These are phyloP conservation scores for Fusarium falciforme DNA, from an alignment of 2,329 filamentous ascomycete species.

Conservation along the genomic window DNA sequence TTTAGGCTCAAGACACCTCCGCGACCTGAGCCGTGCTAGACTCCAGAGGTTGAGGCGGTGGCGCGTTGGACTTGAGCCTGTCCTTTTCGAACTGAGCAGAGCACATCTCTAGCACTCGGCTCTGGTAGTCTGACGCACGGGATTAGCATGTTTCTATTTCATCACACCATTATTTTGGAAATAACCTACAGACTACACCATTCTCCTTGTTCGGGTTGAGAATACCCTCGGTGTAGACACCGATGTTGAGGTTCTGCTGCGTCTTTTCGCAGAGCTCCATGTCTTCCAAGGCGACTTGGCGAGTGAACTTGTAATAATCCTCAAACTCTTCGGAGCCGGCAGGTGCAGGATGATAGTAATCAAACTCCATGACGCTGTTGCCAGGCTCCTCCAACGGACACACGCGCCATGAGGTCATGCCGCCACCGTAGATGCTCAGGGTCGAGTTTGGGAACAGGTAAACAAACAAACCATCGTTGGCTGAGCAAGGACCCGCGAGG, in stretches of 20 bases:
- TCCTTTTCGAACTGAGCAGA: slow-evolving; percentile 15
- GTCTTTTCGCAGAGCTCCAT: slow-evolving; percentile 68
- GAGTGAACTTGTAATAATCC: slow-evolving; percentile 66
- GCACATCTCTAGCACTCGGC: slow-evolving; percentile 26
- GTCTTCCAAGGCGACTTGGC: slow-evolving; percentile 67
- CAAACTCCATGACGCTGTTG: slow-evolving; percentile 67
- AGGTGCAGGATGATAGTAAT: slow-evolving; percentile 64
- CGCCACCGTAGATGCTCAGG: slow-evolving; percentile 67
- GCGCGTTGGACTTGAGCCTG: neutral
- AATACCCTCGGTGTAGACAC: slow-evolving; percentile 65
- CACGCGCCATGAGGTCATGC: slow-evolving; percentile 67
- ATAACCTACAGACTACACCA: slow-evolving; percentile 53
- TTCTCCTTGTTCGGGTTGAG: slow-evolving; percentile 67
- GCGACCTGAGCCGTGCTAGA: neutral
- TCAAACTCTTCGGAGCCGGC: slow-evolving; percentile 63
- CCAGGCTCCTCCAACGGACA: slow-evolving; percentile 62
- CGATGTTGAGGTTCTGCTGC: slow-evolving; percentile 63
- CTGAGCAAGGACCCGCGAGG: slow-evolving; percentile 63
- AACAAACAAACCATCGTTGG: slow-evolving; percentile 65
- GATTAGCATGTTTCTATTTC: neutral
- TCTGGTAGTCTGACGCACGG: slow-evolving; percentile 23
- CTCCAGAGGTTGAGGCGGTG: neutral
- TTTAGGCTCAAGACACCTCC: neutral
- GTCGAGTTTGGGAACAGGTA: slow-evolving; percentile 69
- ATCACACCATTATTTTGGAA: neutral